phyloP scores from a whole-genome alignment of 2,329 filamentous ascomycete genomes.

The Alternaria ventricosa region DNA sequence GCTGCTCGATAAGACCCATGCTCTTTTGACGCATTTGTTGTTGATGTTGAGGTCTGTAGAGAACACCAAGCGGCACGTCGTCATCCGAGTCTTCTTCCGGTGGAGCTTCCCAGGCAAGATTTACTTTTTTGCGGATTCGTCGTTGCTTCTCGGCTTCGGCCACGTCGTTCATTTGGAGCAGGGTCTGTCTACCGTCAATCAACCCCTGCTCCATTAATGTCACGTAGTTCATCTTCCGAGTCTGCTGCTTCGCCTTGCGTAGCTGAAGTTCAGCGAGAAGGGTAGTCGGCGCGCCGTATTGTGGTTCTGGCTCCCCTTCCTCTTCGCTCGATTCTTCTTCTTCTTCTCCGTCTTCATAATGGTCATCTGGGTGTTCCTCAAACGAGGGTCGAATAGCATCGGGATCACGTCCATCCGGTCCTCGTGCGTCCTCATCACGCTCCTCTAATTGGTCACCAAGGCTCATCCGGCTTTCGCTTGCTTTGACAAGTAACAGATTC shows the following conservation, averaged over 20 bases:
- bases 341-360: conserved; percentile 48
- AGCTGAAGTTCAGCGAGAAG: conserved; percentile 90
- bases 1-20: conserved; percentile 77
- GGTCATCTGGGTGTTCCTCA: conserved; percentile 18
- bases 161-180: conserved; percentile 89
- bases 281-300: conserved; percentile 81
- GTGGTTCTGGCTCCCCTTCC: conserved; percentile 50
- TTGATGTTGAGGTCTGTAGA: conserved; percentile 65
- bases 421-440: conserved; percentile 38
- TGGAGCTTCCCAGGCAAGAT: conserved; percentile 87
- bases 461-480: conserved; percentile 46
- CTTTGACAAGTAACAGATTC: conserved; percentile 42
- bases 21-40: conserved; percentile 63
- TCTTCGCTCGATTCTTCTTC: conserved; percentile 55
- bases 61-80: conserved; percentile 84
- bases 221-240: conserved; percentile 73
- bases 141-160: conserved; percentile 81
- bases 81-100: conserved; percentile 64
- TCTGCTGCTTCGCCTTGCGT: conserved; percentile 86
- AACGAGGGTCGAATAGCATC: conserved; percentile 22
- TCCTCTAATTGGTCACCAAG: conserved; percentile 43
- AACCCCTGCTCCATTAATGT: conserved; percentile 75
- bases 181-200: conserved; percentile 70
- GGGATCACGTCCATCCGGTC: conserved; percentile 27
- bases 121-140: conserved; percentile 76